Conservation (phyloP, 192 early-diverging fungal genomes). For the Linnemannia exigua region DNA sequence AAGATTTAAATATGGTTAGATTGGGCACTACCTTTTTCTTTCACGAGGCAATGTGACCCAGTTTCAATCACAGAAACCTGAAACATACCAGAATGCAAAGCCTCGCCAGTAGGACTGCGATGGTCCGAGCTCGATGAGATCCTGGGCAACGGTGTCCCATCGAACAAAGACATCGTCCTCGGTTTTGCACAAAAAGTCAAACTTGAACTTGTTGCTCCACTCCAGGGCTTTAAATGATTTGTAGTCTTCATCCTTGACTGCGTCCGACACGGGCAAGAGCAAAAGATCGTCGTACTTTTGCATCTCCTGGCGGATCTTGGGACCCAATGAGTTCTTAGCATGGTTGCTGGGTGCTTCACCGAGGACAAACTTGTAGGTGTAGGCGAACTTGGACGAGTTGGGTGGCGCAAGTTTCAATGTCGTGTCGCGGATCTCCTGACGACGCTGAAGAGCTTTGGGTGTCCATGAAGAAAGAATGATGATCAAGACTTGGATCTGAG, state of each 20-base stretch:
- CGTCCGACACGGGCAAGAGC: slow-evolving; percentile 66
- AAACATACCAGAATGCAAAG: slow-evolving; percentile 68
- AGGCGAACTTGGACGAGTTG: slow-evolving; percentile 54
- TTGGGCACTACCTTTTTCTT: not conserved
- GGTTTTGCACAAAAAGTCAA: slow-evolving; percentile 71
- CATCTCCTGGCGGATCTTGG: slow-evolving; percentile 62
- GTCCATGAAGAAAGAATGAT: slow-evolving; percentile 71
- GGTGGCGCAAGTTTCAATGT: slow-evolving; percentile 61
- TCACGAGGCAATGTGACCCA: too few relatives aligned
- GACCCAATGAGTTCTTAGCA: slow-evolving; percentile 54
- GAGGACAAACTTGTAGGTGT: slow-evolving; percentile 66
- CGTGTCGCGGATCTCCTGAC: slow-evolving; percentile 63
- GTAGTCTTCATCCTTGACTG: slow-evolving; percentile 64
- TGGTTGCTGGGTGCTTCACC: slow-evolving; percentile 63
- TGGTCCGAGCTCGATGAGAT: slow-evolving; percentile 60
- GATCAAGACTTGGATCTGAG: slow-evolving; percentile 65
- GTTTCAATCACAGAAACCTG: not conserved
- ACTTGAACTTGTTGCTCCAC: slow-evolving; percentile 67
- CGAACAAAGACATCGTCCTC: slow-evolving; percentile 75
- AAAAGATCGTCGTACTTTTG: slow-evolving; percentile 63
- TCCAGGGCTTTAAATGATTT: slow-evolving; percentile 69
- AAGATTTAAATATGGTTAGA: not conserved
- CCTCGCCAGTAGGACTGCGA: slow-evolving; percentile 69
- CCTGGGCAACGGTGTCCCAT: slow-evolving; percentile 65
- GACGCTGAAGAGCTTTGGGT: slow-evolving; percentile 62